These are phyloP conservation scores for Nannochloropsis granulata DNA, from an alignment of 108 stramenopile genomes.

Conservation along the genomic window DNA sequence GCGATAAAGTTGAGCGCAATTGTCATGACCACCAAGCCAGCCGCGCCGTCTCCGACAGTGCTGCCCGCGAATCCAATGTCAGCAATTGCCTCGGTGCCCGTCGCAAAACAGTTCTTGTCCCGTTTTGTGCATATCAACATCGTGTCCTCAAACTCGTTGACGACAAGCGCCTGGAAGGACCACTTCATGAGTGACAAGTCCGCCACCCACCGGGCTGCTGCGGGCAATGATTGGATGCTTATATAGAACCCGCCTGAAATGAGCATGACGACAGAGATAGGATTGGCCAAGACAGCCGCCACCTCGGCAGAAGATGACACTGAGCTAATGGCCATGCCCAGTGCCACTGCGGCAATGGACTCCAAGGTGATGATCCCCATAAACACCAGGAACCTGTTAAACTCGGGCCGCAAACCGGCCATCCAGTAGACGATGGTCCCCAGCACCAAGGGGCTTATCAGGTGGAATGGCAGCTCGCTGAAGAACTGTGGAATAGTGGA, in stretches of 20 bases:
- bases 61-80: background rate
- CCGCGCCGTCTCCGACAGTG: background rate
- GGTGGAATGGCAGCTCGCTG: background rate
- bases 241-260: background rate
- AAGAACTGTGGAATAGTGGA: background rate
- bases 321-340: background rate
- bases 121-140: background rate
- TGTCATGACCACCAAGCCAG: background rate
- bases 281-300: background rate
- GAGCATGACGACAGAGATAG: background rate
- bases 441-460: background rate
- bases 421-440: background rate
- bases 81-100: background rate
- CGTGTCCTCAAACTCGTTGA: background rate
- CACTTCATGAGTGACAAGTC: background rate
- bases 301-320: background rate
- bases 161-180: background rate
- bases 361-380: background rate
- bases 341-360: background rate
- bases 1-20: background rate
- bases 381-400: background rate
- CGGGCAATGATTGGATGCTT: background rate
- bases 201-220: background rate
- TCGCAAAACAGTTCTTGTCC: background rate
- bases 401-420: background rate